Conservation (phyloP, 352 stramenopile species). For the Phytophthora nicotianae region DNA sequence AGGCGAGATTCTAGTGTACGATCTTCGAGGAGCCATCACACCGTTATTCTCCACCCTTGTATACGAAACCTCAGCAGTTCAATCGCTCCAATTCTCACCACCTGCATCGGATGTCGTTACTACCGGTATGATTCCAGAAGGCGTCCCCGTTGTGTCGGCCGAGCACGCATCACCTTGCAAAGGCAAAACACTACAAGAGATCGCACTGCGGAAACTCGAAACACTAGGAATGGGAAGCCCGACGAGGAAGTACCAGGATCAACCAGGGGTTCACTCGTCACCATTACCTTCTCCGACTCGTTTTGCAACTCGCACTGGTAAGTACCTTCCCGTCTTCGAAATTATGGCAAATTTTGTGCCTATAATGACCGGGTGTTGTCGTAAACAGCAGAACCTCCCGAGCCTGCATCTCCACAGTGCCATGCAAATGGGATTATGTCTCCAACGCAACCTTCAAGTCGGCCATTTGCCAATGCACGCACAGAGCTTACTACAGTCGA, state of each 20-base stretch:
- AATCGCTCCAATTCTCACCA: slow-evolving; percentile 64
- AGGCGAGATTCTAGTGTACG: slow-evolving; percentile 68
- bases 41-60: slow-evolving; percentile 53
- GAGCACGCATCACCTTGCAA: slow-evolving; percentile 46
- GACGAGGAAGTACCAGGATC: slow-evolving; percentile 14
- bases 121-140: slow-evolving; percentile 35
- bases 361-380: too few relatives aligned
- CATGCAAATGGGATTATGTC: slow-evolving; percentile 16
- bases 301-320: slow-evolving; percentile 31
- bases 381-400: slow-evolving; percentile 18
- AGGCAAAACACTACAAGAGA: slow-evolving; percentile 48
- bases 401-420: slow-evolving; percentile 5
- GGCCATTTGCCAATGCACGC: slow-evolving; percentile 6
- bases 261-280: background rate
- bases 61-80: slow-evolving; percentile 47
- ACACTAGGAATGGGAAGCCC: slow-evolving; percentile 34
- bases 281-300: slow-evolving; percentile 22
- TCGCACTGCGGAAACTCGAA: slow-evolving; percentile 50
- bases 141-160: slow-evolving; percentile 49
- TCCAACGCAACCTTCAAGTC: slow-evolving; percentile 9
- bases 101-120: slow-evolving; percentile 39
- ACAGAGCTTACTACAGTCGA: slow-evolving; percentile 5
- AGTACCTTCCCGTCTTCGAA: too few relatives aligned
- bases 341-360: too few relatives aligned
- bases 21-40: slow-evolving; percentile 67